Conservation (phyloP, 257 asterid genomes). For the Nicotiana tomentosiformis region DNA sequence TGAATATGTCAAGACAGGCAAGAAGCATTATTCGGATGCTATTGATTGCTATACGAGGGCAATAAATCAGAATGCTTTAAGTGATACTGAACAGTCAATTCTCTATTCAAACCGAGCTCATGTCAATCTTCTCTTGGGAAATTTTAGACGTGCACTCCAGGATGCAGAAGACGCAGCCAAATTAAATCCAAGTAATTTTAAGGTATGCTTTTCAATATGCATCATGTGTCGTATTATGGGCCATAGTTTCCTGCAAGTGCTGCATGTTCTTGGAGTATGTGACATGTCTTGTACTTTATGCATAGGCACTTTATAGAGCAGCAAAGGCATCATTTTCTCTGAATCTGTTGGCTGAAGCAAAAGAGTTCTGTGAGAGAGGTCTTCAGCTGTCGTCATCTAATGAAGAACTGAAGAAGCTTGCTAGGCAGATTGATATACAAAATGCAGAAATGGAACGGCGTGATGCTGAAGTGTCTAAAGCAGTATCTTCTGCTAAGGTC, state of each 20-base stretch:
- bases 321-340: conserved; percentile 73
- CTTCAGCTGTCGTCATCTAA: conserved; percentile 67
- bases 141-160: conserved; percentile 70
- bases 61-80: conserved; percentile 76
- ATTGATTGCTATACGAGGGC: conserved; percentile 91
- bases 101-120: conserved; percentile 86
- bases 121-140: conserved; percentile 77
- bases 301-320: conserved; percentile 80
- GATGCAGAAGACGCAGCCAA: conserved; percentile 83
- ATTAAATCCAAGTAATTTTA: conserved; percentile 56
- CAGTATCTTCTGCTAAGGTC: conserved; percentile 68
- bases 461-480: conserved; percentile 54
- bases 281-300: background rate
- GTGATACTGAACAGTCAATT: conserved; percentile 57
- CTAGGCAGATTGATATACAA: conserved; percentile 46
- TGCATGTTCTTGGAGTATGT: background rate
- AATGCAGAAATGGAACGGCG: conserved; percentile 41
- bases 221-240: background rate
- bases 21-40: conserved; percentile 74
- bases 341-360: conserved; percentile 69
- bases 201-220: conserved; percentile 28
- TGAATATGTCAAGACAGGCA: conserved; percentile 74
- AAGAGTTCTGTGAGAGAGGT: conserved; percentile 58
- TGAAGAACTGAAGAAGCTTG: conserved; percentile 65
- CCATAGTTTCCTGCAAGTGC: background rate